These are phyloP conservation scores for Carex scoparia DNA, from an alignment of 176 grass and related monocot species.

Conservation along the genomic window DNA sequence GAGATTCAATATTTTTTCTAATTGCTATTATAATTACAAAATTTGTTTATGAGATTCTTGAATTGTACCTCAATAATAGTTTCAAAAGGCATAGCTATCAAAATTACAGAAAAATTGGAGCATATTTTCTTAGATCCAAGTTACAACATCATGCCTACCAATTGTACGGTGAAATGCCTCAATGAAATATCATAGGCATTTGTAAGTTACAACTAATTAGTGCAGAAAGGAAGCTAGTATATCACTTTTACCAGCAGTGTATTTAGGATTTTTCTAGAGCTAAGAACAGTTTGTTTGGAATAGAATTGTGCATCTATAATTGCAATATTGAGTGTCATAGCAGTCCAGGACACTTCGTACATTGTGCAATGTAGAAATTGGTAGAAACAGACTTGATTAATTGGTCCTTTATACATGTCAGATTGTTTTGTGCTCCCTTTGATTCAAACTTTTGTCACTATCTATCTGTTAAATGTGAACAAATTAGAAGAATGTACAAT, in stretches of 20 bases:
- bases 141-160: no score
- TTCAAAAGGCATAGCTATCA: no score
- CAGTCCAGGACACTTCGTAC: not conserved
- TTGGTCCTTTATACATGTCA: not conserved
- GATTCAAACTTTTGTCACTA: not conserved
- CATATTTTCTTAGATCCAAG: no score
- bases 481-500: constrained; percentile 1
- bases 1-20: no score
- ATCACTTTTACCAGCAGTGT: not conserved
- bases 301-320: not conserved
- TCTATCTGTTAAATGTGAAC: not conserved
- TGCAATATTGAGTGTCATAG: not conserved
- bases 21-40: no score
- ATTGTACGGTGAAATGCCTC: no score
- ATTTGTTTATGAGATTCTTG: no score
- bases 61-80: no score
- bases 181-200: no score
- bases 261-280: not conserved
- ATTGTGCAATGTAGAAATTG: not conserved
- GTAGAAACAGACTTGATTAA: not conserved
- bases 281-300: not conserved
- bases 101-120: no score
- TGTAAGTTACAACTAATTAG: not conserved
- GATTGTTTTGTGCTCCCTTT: not conserved
- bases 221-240: not conserved